phyloP scores from a whole-genome alignment of 2,329 filamentous ascomycete genomes.

The Neofusicoccum umdonicola region DNA sequence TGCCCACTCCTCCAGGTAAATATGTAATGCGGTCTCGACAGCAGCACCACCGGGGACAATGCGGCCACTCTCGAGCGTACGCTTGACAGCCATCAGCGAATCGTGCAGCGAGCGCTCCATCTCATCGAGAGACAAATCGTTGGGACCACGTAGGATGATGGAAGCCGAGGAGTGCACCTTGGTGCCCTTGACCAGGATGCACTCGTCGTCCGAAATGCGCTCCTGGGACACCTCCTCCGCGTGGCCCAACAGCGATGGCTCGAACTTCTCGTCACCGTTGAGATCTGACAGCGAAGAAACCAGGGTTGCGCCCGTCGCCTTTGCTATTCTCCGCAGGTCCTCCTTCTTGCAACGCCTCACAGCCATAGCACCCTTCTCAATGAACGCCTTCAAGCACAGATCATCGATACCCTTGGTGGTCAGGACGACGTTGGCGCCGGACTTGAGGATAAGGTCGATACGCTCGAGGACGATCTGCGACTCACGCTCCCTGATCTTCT shows the following conservation, averaged over 20 bases:
- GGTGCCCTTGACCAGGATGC: slow-evolving; percentile 93
- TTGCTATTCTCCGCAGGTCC: slow-evolving; percentile 91
- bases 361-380: slow-evolving; percentile 93
- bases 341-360: slow-evolving; percentile 98
- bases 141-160: slow-evolving; percentile 90
- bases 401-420: slow-evolving; percentile 99
- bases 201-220: slow-evolving; percentile 97
- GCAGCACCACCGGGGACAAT: slow-evolving; percentile 96
- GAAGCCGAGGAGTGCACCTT: slow-evolving; percentile 93
- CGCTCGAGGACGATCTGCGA: slow-evolving; percentile 89
- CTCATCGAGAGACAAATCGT: slow-evolving; percentile 95
- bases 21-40: slow-evolving; percentile 97
- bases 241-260: slow-evolving; percentile 80
- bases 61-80: slow-evolving; percentile 91
- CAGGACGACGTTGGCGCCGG: slow-evolving; percentile 91
- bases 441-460: slow-evolving; percentile 96
- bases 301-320: slow-evolving; percentile 89
- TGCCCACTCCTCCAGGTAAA: slow-evolving; percentile 98
- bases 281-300: slow-evolving; percentile 92
- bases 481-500: slow-evolving; percentile 93
- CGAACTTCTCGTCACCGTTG: slow-evolving; percentile 96
- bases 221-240: slow-evolving; percentile 98
- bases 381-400: slow-evolving; percentile 86
- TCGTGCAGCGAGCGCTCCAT: slow-evolving; percentile 99
- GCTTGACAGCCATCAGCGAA: slow-evolving; percentile 93